A percentile compares a stretch with the other conserved stretches of the same genome.
Evolutionary conservation across 768 basidiomycete species (phyloP).

Genomic region (Trametes villosa): DNA sequence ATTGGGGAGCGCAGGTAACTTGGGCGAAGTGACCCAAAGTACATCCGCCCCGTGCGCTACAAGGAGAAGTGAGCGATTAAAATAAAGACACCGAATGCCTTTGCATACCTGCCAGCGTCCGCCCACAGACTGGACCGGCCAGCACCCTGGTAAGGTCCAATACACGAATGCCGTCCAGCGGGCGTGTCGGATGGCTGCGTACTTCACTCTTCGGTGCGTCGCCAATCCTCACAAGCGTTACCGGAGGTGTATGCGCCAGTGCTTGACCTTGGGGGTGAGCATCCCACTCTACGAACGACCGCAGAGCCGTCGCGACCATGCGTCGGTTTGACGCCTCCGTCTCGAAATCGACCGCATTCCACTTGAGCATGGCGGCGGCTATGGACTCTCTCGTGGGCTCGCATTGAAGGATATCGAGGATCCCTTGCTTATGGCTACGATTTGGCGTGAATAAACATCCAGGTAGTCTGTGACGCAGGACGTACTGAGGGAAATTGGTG

Average conservation of each 20-base stretch:
- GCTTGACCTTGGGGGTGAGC: conserved; percentile 50
- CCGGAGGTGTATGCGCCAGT: conserved; percentile 44
- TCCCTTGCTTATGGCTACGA: conserved; percentile 53
- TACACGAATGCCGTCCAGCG: conserved; percentile 55
- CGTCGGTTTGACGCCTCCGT: conserved; percentile 45
- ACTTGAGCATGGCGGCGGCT: conserved; percentile 41
- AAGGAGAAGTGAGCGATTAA: background rate
- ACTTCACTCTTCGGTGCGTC: conserved; percentile 47
- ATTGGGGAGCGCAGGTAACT: conserved; percentile 52
- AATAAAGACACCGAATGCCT: background rate
- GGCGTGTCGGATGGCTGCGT: conserved; percentile 25
- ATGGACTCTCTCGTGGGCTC: conserved; percentile 43
- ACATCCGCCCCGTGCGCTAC: conserved; percentile 63
- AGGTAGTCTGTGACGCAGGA: conserved; percentile 4
- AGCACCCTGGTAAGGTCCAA: conserved; percentile 64
- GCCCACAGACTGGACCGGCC: conserved; percentile 60
- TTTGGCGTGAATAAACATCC: background rate
- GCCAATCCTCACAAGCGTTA: conserved; percentile 50
- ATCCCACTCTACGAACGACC: conserved; percentile 56
- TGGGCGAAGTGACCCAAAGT: conserved; percentile 57
- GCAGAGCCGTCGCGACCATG: conserved; percentile 55
- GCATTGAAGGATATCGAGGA: conserved; percentile 49
- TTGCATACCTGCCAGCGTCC: conserved; percentile 55
- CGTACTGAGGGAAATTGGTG: conserved; percentile 68
- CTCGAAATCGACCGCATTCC: conserved; percentile 54